Conservation (phyloP, 305 asterid species). For the Fraxinus platypoda region DNA sequence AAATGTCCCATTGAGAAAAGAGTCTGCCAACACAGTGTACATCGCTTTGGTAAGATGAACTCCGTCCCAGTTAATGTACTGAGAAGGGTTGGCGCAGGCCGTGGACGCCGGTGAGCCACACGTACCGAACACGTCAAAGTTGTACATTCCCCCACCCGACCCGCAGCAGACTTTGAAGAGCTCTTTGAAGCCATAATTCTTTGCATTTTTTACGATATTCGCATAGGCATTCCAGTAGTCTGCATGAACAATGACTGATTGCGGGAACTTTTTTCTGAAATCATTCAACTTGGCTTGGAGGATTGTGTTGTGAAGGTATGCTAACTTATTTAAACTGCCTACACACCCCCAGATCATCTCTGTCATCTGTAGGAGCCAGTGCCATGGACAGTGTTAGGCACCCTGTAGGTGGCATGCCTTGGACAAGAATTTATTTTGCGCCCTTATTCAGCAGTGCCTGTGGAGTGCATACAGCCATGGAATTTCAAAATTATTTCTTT, state of each 20-base stretch:
- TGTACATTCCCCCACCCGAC: constrained; percentile 38
- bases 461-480: background rate
- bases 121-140: constrained; percentile 36
- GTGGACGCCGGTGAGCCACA: constrained; percentile 33
- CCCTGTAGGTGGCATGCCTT: constrained; percentile 48
- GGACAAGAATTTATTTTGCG: constrained; percentile 45
- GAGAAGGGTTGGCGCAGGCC: constrained; percentile 32
- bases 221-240: constrained; percentile 40
- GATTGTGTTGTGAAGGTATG: constrained; percentile 36
- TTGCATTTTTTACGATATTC: background rate
- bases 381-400: constrained; percentile 35
- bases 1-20: constrained; percentile 34
- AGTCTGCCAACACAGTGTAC: constrained; percentile 24
- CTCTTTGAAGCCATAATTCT: constrained; percentile 36
- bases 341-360: constrained; percentile 40
- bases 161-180: constrained; percentile 46
- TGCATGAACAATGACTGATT: constrained; percentile 36
- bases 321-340: constrained; percentile 17
- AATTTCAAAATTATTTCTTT: background rate
- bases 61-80: constrained; percentile 55
- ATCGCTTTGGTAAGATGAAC: constrained; percentile 44
- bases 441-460: constrained; percentile 42
- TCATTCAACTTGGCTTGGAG: constrained; percentile 14
- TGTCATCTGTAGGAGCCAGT: constrained; percentile 31
- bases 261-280: constrained; percentile 26